Percentiles rank a stretch among this genome's conserved stretches.
Conservation (phyloP, 306 rosid genomes). For the Hylodesmum podocarpum region DNA sequence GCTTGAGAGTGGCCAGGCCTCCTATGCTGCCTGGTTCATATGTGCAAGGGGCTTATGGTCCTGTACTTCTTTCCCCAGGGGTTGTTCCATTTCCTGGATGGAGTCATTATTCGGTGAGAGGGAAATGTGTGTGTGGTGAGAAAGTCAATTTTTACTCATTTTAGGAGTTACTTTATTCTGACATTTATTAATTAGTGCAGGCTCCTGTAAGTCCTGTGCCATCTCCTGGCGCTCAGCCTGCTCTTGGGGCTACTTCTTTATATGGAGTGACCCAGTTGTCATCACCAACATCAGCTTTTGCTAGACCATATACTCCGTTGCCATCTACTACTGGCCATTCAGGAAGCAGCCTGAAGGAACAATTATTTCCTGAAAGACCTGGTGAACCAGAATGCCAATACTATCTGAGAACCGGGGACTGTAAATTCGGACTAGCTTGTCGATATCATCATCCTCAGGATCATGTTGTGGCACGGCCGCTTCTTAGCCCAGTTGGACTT, state of each 20-base stretch:
- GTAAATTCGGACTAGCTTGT: slow-evolving; percentile 80
- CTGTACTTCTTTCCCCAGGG: slow-evolving; percentile 74
- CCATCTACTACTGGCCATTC: slow-evolving; percentile 53
- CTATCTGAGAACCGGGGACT: slow-evolving; percentile 82
- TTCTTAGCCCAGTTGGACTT: slow-evolving; percentile 75
- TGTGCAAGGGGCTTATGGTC: slow-evolving; percentile 84
- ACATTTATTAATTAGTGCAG: slow-evolving; percentile 46
- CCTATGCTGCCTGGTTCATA: slow-evolving; percentile 74
- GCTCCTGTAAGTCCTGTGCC: slow-evolving; percentile 80
- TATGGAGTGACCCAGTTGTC: slow-evolving; percentile 79
- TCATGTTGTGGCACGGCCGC: slow-evolving; percentile 45
- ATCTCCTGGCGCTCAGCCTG: slow-evolving; percentile 85
- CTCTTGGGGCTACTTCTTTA: slow-evolving; percentile 67
- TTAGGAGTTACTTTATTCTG: neutral
- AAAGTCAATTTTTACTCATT: neutral
- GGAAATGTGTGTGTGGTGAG: neutral
- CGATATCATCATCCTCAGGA: slow-evolving; percentile 85
- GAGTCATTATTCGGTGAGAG: slow-evolving; percentile 82
- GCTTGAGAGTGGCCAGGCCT: slow-evolving; percentile 85
- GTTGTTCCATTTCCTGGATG: slow-evolving; percentile 79
- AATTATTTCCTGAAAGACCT: slow-evolving; percentile 76
- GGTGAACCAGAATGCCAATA: slow-evolving; percentile 85
- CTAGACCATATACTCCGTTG: slow-evolving; percentile 62
- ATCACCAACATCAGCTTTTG: slow-evolving; percentile 64
- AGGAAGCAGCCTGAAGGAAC: slow-evolving; percentile 56